phyloP scores from a whole-genome alignment of 75 land plant genomes.

The Isoetes taiwanensis region DNA sequence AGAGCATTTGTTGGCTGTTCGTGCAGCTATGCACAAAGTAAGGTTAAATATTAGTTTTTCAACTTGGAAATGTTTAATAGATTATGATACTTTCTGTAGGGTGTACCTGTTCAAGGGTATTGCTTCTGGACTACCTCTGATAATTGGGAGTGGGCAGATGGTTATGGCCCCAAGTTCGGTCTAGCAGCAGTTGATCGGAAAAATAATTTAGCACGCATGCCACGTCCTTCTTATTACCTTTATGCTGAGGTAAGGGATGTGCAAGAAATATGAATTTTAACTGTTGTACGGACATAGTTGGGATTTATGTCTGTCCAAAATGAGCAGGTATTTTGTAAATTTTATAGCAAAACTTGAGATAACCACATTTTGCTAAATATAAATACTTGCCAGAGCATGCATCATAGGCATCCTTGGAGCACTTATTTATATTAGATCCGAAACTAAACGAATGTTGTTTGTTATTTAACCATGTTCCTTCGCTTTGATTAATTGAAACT shows the following conservation, averaged over 20 bases:
- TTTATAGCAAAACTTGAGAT: too few species aligned
- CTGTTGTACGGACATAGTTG: too few species aligned
- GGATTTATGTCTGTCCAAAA: too few species aligned
- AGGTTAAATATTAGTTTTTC: not conserved
- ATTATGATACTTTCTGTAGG: constrained; percentile 30
- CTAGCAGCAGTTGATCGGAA: constrained; percentile 90
- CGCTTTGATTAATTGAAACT: too few species aligned
- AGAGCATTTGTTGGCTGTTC: constrained; percentile 85
- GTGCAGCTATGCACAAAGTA: constrained; percentile 84
- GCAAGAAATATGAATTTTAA: not conserved
- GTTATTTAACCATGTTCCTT: too few species aligned
- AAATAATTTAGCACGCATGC: constrained; percentile 56
- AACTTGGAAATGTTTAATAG: not conserved
- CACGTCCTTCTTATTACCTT: constrained; percentile 81
- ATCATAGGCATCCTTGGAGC: too few species aligned
- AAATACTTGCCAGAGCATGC: too few species aligned
- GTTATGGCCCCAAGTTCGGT: constrained; percentile 99
- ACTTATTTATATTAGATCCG: too few species aligned
- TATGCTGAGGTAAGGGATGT: constrained; percentile 51
- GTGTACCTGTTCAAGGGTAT: constrained; percentile 82
- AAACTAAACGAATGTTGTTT: too few species aligned
- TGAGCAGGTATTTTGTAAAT: too few species aligned
- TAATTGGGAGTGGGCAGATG: constrained; percentile 99
- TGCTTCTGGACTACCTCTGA: constrained; percentile 97
- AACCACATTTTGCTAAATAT: too few species aligned